Percentiles rank a stretch among this genome's conserved stretches.
phyloP scores from a whole-genome alignment of 495 filamentous ascomycete genomes.

The Neurospora sp. region DNA sequence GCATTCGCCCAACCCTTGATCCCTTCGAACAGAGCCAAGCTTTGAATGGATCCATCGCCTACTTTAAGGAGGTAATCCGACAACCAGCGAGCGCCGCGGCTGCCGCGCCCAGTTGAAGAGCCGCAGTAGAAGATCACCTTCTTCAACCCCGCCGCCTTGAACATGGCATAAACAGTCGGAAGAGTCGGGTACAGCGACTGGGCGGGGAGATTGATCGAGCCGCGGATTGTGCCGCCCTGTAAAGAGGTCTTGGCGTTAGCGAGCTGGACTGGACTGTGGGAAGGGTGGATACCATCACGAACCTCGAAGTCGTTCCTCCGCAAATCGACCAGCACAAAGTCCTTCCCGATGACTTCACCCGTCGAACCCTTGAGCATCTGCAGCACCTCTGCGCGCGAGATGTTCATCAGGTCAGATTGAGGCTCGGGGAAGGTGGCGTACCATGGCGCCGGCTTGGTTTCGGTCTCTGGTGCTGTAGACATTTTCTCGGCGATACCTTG shows the following conservation, averaged over 20 bases:
- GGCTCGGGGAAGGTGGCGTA: constrained; percentile 20
- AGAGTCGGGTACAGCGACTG: constrained; percentile 53
- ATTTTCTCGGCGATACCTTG: background rate
- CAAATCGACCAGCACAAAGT: constrained; percentile 55
- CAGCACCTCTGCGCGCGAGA: constrained; percentile 21
- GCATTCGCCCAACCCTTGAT: constrained; percentile 55
- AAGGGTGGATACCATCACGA: constrained; percentile 1
- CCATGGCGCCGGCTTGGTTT: constrained; percentile 8
- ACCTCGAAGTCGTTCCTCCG: constrained; percentile 55
- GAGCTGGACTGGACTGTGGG: background rate
- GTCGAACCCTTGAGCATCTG: constrained; percentile 9
- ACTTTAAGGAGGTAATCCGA: constrained; percentile 46
- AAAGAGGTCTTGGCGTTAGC: background rate
- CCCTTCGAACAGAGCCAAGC: constrained; percentile 47
- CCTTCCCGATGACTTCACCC: constrained; percentile 17
- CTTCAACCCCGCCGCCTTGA: constrained; percentile 37
- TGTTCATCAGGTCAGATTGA: constrained; percentile 10
- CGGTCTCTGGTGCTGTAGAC: background rate
- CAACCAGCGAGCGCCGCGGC: constrained; percentile 55
- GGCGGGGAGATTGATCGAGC: constrained; percentile 62
- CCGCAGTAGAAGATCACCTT: constrained; percentile 61
- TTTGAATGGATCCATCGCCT: constrained; percentile 36
- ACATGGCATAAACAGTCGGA: constrained; percentile 45
- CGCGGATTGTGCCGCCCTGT: constrained; percentile 58
- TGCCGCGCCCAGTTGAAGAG: constrained; percentile 57